Conservation (phyloP, 1,284 basidiomycete genomes). For the Taiwanofungus camphoratus region DNA sequence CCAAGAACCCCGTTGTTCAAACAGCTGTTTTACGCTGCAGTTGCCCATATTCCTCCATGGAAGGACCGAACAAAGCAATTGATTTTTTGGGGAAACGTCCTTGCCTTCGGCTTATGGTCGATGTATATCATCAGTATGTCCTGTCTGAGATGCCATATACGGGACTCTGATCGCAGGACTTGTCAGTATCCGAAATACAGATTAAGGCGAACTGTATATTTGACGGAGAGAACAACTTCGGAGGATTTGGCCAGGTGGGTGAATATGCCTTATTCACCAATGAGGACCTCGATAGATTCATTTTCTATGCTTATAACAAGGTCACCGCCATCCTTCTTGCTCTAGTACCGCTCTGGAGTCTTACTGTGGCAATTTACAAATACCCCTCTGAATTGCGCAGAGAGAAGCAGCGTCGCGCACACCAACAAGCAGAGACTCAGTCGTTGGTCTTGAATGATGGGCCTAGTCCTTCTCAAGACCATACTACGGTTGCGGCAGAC, state of each 20-base stretch:
- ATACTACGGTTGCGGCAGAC: no score
- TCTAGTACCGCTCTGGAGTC: slow-evolving; percentile 25
- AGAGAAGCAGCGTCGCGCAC: neutral
- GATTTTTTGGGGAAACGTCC: slow-evolving; percentile 18
- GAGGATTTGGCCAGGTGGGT: slow-evolving; percentile 25
- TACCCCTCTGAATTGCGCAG: slow-evolving; percentile 14
- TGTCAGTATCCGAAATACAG: slow-evolving; percentile 24
- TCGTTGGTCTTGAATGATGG: no score
- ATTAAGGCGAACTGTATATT: slow-evolving; percentile 21
- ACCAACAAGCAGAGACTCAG: no score
- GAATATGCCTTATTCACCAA: neutral
- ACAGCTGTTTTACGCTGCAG: slow-evolving; percentile 8
- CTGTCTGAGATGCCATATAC: no score
- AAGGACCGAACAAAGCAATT: slow-evolving; percentile 12
- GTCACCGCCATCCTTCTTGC: slow-evolving; percentile 22
- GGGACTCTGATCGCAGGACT: no score
- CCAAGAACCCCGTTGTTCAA: slow-evolving; percentile 8
- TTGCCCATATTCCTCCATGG: slow-evolving; percentile 10
- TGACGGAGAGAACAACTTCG: slow-evolving; percentile 23
- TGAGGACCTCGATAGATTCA: neutral
- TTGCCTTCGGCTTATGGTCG: slow-evolving; percentile 18
- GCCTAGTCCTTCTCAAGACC: no score
- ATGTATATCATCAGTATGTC: slow-evolving; percentile 21
- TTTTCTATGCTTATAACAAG: slow-evolving; percentile 10
- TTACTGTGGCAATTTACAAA: slow-evolving; percentile 22